Base-by-base conservation (phyloP, 306 rosid species). In the Dryas drummondii region DNA sequence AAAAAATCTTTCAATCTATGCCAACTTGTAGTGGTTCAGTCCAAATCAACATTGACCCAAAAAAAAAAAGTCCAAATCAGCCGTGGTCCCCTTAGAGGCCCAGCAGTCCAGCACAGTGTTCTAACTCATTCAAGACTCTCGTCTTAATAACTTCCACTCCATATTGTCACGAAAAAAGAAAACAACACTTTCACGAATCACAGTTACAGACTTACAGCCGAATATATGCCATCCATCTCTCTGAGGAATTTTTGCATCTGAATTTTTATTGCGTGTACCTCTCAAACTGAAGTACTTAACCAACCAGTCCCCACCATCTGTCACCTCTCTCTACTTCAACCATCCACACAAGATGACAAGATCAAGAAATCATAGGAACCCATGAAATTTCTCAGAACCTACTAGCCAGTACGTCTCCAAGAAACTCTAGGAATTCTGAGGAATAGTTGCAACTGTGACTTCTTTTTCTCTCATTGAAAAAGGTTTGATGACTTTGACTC, bases 231-330 rank as follows among this genome's bases (percentile, higher is more conserved):
- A 59, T 40, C 26, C 22, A 22, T 59, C 9, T 59, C 11, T 12
- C 15, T 11, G 7, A 5, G 64, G 47, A 62, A 7, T 7, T 45
- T 46, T 10, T 17, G 55, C 71, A 10, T 22, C 51, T 3, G 63
- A 70, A 40, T 13, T 37, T 47, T 22, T 53, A 12, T 65, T 48
- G 26, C 59, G 13, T 64, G 45, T 56, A 49, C 51, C 7, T 73
- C 47, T 66, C 58, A 42, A 26, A 48, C 61, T 32, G 37, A 32
- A 32, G 37, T 32, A 32, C 37, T 48, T 10, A 3, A 14, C 75
- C 67, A 50, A 9, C 60, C 19, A 26, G 13, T 5, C 51, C 19
- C 56, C 54, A 3, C 76, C 72, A 78, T 52, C 80, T 82, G 80
- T 45, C 60, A 5, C n/a, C 57, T 48, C 44, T 17, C 7, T 42